phyloP scores from a whole-genome alignment of 208 protist species.

The Wallacemonas sp. region DNA sequence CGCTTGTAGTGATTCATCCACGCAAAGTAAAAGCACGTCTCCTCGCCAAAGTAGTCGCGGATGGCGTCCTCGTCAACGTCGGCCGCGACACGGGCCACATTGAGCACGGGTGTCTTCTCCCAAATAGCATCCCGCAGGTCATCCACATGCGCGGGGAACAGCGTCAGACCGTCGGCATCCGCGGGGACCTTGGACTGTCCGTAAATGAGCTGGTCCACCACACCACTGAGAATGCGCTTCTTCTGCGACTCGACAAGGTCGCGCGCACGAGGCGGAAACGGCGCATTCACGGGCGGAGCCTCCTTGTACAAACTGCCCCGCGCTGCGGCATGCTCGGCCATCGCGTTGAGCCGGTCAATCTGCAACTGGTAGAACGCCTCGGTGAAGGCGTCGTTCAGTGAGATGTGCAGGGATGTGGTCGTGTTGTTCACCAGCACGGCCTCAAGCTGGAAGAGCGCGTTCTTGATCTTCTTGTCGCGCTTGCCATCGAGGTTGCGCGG shows the following conservation, averaged over 20 bases:
- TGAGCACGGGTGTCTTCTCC: conserved; percentile 1
- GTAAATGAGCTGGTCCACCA: conserved; percentile 39
- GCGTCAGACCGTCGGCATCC: conserved; percentile 4
- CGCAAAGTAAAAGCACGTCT: conserved; percentile 76
- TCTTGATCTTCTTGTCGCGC: conserved; percentile 15
- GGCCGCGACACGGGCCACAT: conserved; percentile 4
- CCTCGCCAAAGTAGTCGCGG: conserved; percentile 55
- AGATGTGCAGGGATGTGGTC: conserved; percentile 36
- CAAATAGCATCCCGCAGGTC: conserved; percentile 31
- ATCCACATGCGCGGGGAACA: conserved; percentile 48
- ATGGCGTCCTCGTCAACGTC: conserved; percentile 27
- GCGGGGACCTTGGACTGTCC: conserved; percentile 20
- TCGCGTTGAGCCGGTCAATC: conserved; percentile 23
- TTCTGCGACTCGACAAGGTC: conserved; percentile 44
- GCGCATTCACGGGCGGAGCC: conserved; percentile 30
- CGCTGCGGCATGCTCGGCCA: conserved; percentile 20
- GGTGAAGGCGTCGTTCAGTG: conserved; percentile 25
- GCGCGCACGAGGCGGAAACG: conserved; percentile 28
- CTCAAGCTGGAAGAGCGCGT: conserved; percentile 33
- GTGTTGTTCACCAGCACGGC: conserved; percentile 20
- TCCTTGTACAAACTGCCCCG: conserved; percentile 17
- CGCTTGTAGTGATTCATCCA: conserved; percentile 78
- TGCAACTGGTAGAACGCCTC: conserved; percentile 34
- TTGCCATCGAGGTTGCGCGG: conserved; percentile 9
- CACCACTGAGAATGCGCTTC: conserved; percentile 43